Percentiles rank a stretch among this genome's conserved stretches.
Conservation (phyloP, 345 rosid genomes). For the Boechera retrofracta region DNA sequence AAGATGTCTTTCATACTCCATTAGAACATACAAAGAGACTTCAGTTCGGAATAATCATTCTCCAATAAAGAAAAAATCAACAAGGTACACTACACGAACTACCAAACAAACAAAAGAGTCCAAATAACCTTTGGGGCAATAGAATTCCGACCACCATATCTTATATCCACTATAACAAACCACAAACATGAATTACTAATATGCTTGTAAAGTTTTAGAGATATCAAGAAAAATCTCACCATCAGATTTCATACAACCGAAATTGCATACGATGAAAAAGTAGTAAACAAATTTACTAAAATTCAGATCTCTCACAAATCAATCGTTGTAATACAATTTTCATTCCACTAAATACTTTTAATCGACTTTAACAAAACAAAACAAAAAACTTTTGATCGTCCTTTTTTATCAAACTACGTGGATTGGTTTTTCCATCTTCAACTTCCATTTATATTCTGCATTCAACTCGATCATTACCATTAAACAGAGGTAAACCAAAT, state of each 20-base stretch:
- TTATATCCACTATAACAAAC: background rate
- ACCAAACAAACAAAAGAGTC: constrained; percentile 14
- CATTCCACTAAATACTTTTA: too few relatives aligned
- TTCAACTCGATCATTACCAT: too few relatives aligned
- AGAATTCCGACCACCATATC: background rate
- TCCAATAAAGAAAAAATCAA: background rate
- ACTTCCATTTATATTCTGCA: too few relatives aligned
- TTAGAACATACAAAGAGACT: background rate
- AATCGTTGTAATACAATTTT: too few relatives aligned
- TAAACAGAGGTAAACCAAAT: too few relatives aligned
- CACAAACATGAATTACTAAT: constrained; percentile 13
- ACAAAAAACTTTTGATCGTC: too few relatives aligned
- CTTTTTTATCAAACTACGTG: too few relatives aligned
- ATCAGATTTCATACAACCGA: background rate
- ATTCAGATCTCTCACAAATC: too few relatives aligned
- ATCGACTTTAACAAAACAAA: too few relatives aligned
- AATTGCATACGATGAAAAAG: background rate
- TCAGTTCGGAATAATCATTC: background rate
- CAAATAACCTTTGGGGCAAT: background rate
- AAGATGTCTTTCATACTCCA: background rate
- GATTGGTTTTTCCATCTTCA: too few relatives aligned
- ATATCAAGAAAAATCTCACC: background rate
- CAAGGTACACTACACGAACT: background rate
- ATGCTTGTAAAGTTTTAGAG: background rate
- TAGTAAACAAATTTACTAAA: background rate